Percentiles rank a stretch among this genome's conserved stretches.
Conservation (phyloP, 2,329 filamentous ascomycete species). For the Penicillium sp. region DNA sequence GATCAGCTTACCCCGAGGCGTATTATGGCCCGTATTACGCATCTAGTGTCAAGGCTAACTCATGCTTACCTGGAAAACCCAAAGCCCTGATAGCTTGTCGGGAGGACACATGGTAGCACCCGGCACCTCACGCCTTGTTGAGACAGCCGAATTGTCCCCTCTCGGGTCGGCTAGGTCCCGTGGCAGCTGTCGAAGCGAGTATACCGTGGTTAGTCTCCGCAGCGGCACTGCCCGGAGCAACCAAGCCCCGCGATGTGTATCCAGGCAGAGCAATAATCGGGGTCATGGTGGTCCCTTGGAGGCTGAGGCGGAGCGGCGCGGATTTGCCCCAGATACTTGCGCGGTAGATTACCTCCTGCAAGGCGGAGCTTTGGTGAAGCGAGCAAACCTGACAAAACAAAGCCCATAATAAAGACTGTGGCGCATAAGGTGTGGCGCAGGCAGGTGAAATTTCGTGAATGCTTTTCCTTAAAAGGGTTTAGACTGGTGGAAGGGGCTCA, state of each 20-base stretch:
- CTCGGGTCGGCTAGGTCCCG: not conserved
- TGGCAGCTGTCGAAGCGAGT: not conserved
- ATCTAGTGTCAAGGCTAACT: not conserved
- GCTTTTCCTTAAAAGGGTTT: not conserved
- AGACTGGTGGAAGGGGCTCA: not conserved
- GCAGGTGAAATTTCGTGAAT: not conserved
- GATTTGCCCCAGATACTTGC: conserved; percentile 1
- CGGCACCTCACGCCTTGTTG: not conserved
- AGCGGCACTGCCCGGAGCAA: conserved; percentile 7
- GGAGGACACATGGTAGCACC: not conserved
- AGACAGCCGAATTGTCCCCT: not conserved
- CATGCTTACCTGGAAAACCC: not conserved
- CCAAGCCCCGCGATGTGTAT: conserved; percentile 4
- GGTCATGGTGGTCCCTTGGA: not conserved
- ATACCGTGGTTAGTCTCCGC: not conserved
- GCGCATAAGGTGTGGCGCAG: conserved; percentile 3
- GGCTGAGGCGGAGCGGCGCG: conserved; percentile 7
- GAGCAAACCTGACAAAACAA: not conserved
- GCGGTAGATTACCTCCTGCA: not conserved
- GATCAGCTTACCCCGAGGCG: not conserved
- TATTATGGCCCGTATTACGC: not conserved
- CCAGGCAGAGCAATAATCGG: conserved; percentile 9
- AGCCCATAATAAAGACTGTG: not conserved
- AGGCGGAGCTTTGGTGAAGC: conserved; percentile 2
- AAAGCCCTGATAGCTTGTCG: not conserved